phyloP scores from a whole-genome alignment of 2,329 filamentous ascomycete species.

The Alternaria hordeiaustralica region DNA sequence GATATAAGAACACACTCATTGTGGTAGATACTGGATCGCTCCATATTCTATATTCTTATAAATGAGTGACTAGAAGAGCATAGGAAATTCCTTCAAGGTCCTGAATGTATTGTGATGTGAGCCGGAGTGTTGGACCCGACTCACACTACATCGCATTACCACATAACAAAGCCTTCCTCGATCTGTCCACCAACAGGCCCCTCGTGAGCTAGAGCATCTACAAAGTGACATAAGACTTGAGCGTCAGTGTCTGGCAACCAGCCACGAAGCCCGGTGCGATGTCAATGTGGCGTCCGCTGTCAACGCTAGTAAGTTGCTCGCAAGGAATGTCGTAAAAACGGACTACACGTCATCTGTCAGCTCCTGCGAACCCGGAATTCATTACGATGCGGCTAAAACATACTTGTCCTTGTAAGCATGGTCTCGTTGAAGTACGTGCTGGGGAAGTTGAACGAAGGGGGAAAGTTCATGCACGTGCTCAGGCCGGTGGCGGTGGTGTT shows the following conservation, averaged over 20 bases:
- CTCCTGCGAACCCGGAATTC: background rate
- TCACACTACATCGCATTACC: background rate
- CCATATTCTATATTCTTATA: background rate
- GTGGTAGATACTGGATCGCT: background rate
- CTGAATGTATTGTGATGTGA: background rate
- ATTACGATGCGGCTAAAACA: background rate
- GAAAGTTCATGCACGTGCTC: slow-evolving; percentile 9
- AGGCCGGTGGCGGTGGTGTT: background rate
- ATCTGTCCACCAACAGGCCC: background rate
- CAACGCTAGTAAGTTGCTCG: background rate
- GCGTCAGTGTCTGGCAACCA: slow-evolving; percentile 9
- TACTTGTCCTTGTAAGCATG: background rate
- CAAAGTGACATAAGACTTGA: slow-evolving; percentile 12
- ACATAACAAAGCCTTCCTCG: background rate
- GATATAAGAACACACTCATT: no score
- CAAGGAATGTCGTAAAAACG: slow-evolving; percentile 12
- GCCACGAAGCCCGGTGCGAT: background rate
- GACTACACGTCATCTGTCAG: background rate
- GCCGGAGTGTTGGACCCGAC: slow-evolving; percentile 8
- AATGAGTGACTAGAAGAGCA: background rate
- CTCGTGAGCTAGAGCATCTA: background rate
- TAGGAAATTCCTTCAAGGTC: background rate
- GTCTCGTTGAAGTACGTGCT: slow-evolving; percentile 8
- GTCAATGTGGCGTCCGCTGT: slow-evolving; percentile 6
- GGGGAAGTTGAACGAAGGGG: slow-evolving; percentile 5